Percentiles rank a stretch among this genome's conserved stretches.
These are phyloP conservation scores for Alternaria postmessia DNA, from an alignment of 2,329 filamentous ascomycete species.

Conservation along the genomic window DNA sequence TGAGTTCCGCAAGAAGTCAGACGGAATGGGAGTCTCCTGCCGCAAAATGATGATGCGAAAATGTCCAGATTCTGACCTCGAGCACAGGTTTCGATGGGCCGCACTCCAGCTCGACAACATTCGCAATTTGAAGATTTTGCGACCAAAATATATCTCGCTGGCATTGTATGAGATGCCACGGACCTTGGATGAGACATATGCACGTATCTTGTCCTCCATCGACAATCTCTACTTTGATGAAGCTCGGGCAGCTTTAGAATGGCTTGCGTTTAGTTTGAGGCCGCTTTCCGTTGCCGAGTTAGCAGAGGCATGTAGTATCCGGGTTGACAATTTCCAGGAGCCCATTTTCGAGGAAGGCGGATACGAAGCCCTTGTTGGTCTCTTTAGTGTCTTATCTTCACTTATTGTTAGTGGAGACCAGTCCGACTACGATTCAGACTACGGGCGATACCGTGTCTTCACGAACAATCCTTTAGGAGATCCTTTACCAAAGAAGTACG, in stretches of 20 bases:
- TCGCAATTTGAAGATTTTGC: background rate
- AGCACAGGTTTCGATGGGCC: no score
- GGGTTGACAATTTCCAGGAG: no score
- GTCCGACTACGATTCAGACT: no score
- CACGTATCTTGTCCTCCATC: background rate
- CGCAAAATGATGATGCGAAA: rapidly evolving
- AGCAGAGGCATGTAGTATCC: background rate
- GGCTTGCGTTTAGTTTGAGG: background rate
- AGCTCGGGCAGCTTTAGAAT: background rate
- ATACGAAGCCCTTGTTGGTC: no score
- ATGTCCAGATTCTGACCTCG: no score
- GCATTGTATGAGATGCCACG: no score
- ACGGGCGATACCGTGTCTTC: no score
- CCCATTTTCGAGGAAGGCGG: no score
- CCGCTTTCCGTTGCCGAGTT: background rate
- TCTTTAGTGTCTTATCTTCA: no score
- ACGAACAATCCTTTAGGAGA: no score
- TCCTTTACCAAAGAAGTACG: no score
- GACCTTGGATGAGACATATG: background rate
- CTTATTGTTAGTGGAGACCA: no score
- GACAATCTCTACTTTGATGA: background rate
- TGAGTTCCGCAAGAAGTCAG: background rate
- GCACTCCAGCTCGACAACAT: background rate
- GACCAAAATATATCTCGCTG: background rate
- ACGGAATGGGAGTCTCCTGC: background rate